Evolutionary conservation across 129 eudicot genomes (phyloP).

Genomic region (Smallanthus sonchifolius): DNA sequence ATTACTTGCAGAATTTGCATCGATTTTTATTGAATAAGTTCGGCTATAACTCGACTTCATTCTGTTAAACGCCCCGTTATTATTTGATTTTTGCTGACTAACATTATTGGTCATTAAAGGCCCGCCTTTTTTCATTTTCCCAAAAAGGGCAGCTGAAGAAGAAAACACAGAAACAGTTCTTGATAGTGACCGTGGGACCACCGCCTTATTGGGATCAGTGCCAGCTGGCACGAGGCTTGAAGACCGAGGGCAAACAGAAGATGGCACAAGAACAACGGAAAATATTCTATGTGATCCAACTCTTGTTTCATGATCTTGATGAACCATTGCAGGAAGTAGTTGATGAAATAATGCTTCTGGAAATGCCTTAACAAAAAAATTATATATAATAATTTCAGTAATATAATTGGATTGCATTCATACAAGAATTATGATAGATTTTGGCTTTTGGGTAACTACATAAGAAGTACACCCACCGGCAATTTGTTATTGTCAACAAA

Average conservation of each 20-base stretch:
- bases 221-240: conserved; percentile 27
- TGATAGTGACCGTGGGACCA: conserved; percentile 67
- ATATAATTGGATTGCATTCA: neutral
- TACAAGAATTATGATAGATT: neutral
- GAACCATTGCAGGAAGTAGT: conserved; percentile 90
- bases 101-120: conserved; percentile 36
- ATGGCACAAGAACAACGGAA: conserved; percentile 95
- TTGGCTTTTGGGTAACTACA: neutral
- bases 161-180: conserved; percentile 96
- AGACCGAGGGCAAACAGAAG: conserved; percentile 68
- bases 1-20: conserved; percentile 33
- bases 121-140: conserved; percentile 64
- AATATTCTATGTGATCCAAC: conserved; percentile 89
- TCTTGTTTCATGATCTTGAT: conserved; percentile 85
- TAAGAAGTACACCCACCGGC: neutral
- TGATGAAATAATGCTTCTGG: conserved; percentile 96
- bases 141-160: conserved; percentile 95
- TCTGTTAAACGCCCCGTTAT: conserved; percentile 53
- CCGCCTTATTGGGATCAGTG: conserved; percentile 37
- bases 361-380: conserved; percentile 55
- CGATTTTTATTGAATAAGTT: conserved; percentile 47
- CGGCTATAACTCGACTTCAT: conserved; percentile 75
- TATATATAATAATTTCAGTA: neutral
- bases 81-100: conserved; percentile 32
- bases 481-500: neutral